Base-by-base conservation (phyloP, 2,329 filamentous ascomycete genomes). In the Alternaria consortialis region DNA sequence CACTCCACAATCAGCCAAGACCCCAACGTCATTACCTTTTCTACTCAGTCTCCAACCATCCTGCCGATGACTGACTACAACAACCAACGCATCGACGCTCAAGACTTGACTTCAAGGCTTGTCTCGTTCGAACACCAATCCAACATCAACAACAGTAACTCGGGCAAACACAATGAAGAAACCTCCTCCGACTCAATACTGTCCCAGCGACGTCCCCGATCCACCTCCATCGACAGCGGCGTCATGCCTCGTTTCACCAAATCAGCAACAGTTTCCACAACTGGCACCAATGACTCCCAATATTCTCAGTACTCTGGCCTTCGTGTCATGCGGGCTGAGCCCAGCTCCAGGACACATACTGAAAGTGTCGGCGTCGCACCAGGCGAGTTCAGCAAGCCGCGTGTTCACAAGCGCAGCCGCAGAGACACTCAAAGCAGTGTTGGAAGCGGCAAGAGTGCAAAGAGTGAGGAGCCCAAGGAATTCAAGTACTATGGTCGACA, bases 401-500 rank as follows among this genome's bases (percentile, higher is more conserved):
- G 67, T 2, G 53, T 73, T 5, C 50, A 59, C 12, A 57, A 56
- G 52, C 64, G 67, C 42, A 67, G 67, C 6, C 52, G 69, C 4
- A 62, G 72, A 43, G 60, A 51, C 17, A 72, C 69, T 23, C 51
- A 62, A 8, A 62, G 50, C 7, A 69, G 69, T 43, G 54, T 47
- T 15, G 36, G 29, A 9, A 46, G 43, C 31, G 20, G 17, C 5
- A 64, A 54, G 27, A 70, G 56, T 37, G 62, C 60, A 29, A 50
- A 64, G 52, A 65, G 62, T 36, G 61, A 60, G 36, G 65, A 65
- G 42, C 60, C 65, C 20, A 66, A 63, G 32, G 67, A 77, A 46
- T 76, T 76, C 20, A 73, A 70, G 58, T 75, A 76, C 46, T 77
- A 77, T 40, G 75, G 75, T 6, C 23, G 77, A 5, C 77, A 80